Evolutionary conservation across 2,329 filamentous ascomycete species (phyloP).

Genomic region (Anisogramma anomala): DNA sequence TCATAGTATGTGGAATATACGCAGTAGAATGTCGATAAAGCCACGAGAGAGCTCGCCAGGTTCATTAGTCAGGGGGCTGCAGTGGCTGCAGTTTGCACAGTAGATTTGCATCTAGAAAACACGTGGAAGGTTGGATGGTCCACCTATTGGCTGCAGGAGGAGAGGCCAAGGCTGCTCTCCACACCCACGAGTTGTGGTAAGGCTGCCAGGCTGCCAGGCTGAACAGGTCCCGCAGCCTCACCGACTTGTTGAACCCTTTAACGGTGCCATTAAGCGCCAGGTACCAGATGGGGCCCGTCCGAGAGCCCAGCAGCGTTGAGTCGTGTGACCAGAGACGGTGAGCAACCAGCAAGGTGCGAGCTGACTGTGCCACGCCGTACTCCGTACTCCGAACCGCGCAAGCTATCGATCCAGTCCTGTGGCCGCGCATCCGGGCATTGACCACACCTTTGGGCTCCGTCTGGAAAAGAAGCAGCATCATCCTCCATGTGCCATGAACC

Average conservation of each 20-base stretch:
- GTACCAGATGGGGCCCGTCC: constrained; percentile 3
- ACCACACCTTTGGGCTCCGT: no score
- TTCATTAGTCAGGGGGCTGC: not conserved
- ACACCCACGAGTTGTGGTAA: constrained; percentile 4
- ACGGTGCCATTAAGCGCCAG: constrained; percentile 7
- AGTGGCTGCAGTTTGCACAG: no score
- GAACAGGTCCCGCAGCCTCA: constrained; percentile 1
- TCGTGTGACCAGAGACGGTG: constrained; percentile 8
- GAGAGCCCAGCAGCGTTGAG: constrained; percentile 1
- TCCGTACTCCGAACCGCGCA: no score
- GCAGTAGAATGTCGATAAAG: no score
- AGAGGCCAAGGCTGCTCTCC: not conserved
- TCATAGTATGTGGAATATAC: no score
- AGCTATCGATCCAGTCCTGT: no score
- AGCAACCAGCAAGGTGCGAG: not conserved
- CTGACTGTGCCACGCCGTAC: no score
- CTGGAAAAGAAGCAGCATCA: no score
- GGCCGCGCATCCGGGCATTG: no score
- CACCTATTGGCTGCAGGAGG: not conserved
- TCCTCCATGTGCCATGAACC: no score
- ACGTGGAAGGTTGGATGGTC: not conserved
- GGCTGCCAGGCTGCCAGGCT: not conserved
- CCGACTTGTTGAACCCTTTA: constrained; percentile 7
- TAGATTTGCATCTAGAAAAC: not conserved
- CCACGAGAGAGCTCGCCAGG: no score